Base-by-base conservation (phyloP, 2,329 filamentous ascomycete genomes). In the Tolypocladium cylindrosporum region DNA sequence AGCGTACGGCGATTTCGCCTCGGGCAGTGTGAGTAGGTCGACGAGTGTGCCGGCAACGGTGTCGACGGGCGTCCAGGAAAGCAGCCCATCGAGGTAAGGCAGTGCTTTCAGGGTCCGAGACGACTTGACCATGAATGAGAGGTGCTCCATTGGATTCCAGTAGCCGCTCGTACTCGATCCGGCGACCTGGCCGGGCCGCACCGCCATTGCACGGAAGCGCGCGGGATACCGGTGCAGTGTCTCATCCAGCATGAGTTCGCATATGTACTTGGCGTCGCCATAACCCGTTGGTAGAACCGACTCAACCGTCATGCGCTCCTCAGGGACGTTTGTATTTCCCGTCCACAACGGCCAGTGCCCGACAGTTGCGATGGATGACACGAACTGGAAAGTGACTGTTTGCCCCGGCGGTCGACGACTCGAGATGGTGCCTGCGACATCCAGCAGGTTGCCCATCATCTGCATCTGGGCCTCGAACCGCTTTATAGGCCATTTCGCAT, bases 91-190 rank as follows among this genome's bases (percentile, higher is more conserved):
- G 2, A 80, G 60, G 21, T 74, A 67, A 0, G 79, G 79, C 9
- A 78, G 61, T 0, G 65, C 69, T 0, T 67, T 65, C 0, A 82
- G 60, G 0, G 74, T 74, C 61, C 82, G 77, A 0, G 75, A 73
- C 0, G 75, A 78, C 64, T 81, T 81, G 54, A 81, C 63, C 34
- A 84, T 57, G 60, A 80, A 79, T 0, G 70, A 62, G 11, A 83
- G 66, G 60, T 83, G 78, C 63, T 84, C 79, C 34, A 72, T 69
- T 0, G 74, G 67, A 60, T 84, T 84, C 82, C 81, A 84, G 62
- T 76, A 77, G 1, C 80, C 81, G 56, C 68, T 81, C 0, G 57
- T 70, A 3, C 63, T 73, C 0, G 75, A 78, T 0, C 81, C 81
- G 0, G 80, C 71, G 42, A 85, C 78, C 64, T 85, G 82, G 0